Evolutionary conservation across 2,329 filamentous ascomycete genomes (phyloP).

Genomic region (Verticillium nonalfalfae): DNA sequence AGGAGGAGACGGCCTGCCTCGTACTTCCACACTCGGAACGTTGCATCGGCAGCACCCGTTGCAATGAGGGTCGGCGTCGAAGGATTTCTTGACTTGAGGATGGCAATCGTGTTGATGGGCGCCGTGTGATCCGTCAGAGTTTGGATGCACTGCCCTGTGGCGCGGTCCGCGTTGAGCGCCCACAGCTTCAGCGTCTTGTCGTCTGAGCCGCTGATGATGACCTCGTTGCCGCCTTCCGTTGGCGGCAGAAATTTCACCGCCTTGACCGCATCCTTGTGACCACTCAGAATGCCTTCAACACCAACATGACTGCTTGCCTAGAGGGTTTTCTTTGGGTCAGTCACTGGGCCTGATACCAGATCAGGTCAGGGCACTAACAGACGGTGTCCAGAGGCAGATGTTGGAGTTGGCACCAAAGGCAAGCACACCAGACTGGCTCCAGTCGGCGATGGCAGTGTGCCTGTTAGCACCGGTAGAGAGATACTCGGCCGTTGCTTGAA

Average conservation of each 20-base stretch:
- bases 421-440: conserved; percentile 66
- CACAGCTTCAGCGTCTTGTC: conserved; percentile 76
- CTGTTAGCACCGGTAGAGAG: conserved; percentile 82
- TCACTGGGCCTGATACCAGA: neutral
- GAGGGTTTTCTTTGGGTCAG: neutral
- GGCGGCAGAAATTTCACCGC: conserved; percentile 66
- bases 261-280: conserved; percentile 76
- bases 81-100: conserved; percentile 23
- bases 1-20: conserved; percentile 41
- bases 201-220: conserved; percentile 69
- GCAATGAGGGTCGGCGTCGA: conserved; percentile 48
- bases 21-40: conserved; percentile 64
- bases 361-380: conserved; percentile 4
- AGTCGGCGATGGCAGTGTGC: conserved; percentile 85
- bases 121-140: conserved; percentile 62
- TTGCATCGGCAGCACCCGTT: conserved; percentile 77
- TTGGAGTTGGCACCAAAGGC: conserved; percentile 88
- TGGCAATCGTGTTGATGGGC: conserved; percentile 65
- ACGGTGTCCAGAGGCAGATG: conserved; percentile 80
- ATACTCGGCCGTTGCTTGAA: conserved; percentile 36
- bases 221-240: conserved; percentile 26
- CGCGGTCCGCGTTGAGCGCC: conserved; percentile 30
- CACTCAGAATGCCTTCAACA: conserved; percentile 60
- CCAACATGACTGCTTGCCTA: conserved; percentile 35
- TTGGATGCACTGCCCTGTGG: conserved; percentile 36